These are phyloP conservation scores for Penicillium sp. DNA, from an alignment of 2,329 filamentous ascomycete genomes.

Conservation along the genomic window DNA sequence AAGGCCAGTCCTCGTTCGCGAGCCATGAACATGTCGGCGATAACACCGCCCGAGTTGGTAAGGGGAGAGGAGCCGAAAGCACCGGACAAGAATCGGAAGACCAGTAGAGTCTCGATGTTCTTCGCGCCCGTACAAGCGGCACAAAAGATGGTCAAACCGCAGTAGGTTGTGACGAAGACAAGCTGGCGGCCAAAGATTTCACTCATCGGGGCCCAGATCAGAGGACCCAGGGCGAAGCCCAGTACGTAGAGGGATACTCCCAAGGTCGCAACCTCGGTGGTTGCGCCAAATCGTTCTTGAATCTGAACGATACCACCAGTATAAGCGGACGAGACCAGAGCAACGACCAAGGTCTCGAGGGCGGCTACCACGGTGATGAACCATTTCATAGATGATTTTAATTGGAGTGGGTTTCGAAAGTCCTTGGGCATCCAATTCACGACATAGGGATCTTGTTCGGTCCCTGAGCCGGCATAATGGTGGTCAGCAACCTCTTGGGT, in stretches of 20 bases:
- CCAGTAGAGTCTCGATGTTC: constrained; percentile 59
- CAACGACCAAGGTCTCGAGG: constrained; percentile 42
- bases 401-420: constrained; percentile 42
- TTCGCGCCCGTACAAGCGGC: constrained; percentile 57
- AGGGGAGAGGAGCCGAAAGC: constrained; percentile 61
- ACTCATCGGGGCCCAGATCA: constrained; percentile 45
- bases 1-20: constrained; percentile 57
- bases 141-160: constrained; percentile 58
- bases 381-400: constrained; percentile 39
- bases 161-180: constrained; percentile 35
- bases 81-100: constrained; percentile 66
- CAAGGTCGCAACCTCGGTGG: constrained; percentile 39
- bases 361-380: constrained; percentile 39
- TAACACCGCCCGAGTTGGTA: constrained; percentile 61
- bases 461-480: constrained; percentile 39
- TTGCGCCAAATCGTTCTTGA: constrained; percentile 33
- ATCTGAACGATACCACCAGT: constrained; percentile 40
- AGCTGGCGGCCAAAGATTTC: constrained; percentile 39
- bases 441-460: constrained; percentile 43
- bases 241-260: constrained; percentile 48
- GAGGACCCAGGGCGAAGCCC: constrained; percentile 46
- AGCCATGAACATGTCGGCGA: constrained; percentile 60
- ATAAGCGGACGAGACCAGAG: constrained; percentile 45
- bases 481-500: constrained; percentile 36
- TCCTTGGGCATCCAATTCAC: constrained; percentile 45